A percentile compares a stretch with the other conserved stretches of the same genome.
Evolutionary conservation across 495 filamentous ascomycete species (phyloP).

Genomic region (Hypoxylon intermedium): DNA sequence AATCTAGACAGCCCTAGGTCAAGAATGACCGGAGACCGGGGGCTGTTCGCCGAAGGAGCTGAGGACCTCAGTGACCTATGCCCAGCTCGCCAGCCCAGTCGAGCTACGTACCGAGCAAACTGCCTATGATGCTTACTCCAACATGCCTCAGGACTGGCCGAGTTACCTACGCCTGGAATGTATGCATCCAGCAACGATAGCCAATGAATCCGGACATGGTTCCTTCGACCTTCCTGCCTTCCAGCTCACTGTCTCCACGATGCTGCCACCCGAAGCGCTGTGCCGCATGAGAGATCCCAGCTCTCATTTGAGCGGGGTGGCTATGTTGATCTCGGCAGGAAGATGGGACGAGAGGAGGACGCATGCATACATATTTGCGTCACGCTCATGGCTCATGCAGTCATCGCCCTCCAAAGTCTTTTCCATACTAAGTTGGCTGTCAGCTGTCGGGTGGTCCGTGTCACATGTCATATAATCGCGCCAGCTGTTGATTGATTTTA

Average conservation of each 20-base stretch:
- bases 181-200: slow-evolving; percentile 1
- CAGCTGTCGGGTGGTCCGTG: no score
- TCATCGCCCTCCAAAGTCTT: no score
- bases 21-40: slow-evolving; percentile 18
- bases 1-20: slow-evolving; percentile 9
- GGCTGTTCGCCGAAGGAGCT: slow-evolving; percentile 16
- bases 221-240: slow-evolving; percentile 9
- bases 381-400: no score
- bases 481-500: no score
- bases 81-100: no score
- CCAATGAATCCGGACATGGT: slow-evolving; percentile 13
- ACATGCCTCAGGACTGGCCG: slow-evolving; percentile 2
- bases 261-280: slow-evolving; percentile 14
- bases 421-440: no score
- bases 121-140: slow-evolving; percentile 3
- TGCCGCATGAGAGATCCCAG: slow-evolving; percentile 16
- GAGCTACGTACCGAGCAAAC: slow-evolving; percentile 4
- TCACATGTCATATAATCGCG: no score
- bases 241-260: slow-evolving; percentile 3
- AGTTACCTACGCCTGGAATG: slow-evolving; percentile 11
- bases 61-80: no score
- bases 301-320: slow-evolving; percentile 23
- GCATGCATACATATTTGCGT: neutral
- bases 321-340: slow-evolving; percentile 25
- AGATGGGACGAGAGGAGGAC: slow-evolving; percentile 20